A percentile compares a stretch with the other conserved stretches of the same genome.
Evolutionary conservation across 148 eudicot genomes (phyloP).

Genomic region (Fagopyrum homotropicum): DNA sequence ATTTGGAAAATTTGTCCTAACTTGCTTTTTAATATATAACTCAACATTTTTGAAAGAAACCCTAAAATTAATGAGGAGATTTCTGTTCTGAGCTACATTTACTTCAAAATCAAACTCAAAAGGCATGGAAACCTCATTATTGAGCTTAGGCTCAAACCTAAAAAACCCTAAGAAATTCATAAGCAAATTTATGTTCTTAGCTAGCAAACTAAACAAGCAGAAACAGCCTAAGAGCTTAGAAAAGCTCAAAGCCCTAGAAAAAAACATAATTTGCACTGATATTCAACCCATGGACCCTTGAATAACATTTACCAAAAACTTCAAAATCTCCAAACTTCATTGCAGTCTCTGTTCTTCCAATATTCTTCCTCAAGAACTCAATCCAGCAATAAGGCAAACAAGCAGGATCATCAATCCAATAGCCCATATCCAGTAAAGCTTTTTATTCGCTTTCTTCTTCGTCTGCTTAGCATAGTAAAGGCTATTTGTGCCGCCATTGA

Average conservation of each 20-base stretch:
- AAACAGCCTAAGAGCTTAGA: constrained; percentile 19
- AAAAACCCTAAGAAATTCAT: not conserved
- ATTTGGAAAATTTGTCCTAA: not conserved
- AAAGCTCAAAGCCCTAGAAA: constrained; percentile 11
- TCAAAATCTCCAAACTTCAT: not conserved
- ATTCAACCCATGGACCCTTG: not conserved
- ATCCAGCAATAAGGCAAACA: constrained; percentile 42
- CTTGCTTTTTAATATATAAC: not conserved
- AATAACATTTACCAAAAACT: not conserved
- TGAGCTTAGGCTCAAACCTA: too few relatives aligned
- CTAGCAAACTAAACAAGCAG: not conserved
- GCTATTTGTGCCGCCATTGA: constrained; percentile 49
- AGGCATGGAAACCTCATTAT: too few relatives aligned
- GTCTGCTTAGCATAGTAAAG: constrained; percentile 60
- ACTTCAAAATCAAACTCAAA: too few relatives aligned
- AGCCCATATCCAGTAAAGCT: constrained; percentile 48
- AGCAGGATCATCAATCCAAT: constrained; percentile 39
- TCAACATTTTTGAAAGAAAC: not conserved
- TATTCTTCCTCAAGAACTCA: constrained; percentile 21
- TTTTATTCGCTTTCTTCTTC: constrained; percentile 42
- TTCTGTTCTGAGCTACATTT: not conserved
- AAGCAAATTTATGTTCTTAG: not conserved
- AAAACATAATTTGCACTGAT: not conserved
- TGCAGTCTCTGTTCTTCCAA: not conserved
- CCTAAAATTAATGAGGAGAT: not conserved